phyloP scores from a whole-genome alignment of 768 basidiomycete species.

The Phaeotremella skinneri region DNA sequence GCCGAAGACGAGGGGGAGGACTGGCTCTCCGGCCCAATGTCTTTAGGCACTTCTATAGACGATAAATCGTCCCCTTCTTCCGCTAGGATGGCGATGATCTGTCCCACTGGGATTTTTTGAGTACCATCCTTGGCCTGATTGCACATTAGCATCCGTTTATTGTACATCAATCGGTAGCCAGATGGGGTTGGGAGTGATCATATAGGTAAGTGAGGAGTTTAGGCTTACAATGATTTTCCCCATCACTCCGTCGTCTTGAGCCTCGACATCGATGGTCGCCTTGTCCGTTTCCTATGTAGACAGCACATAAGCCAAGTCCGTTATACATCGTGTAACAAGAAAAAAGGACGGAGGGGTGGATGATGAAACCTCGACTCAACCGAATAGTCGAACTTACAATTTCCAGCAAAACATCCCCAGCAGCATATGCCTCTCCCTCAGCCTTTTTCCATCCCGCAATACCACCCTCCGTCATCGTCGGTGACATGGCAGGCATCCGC shows the following conservation, averaged over 20 bases:
- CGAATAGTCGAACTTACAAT: constrained; percentile 63
- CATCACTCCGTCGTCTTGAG: constrained; percentile 52
- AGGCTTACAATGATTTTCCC: constrained; percentile 52
- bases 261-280: constrained; percentile 54
- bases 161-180: too few relatives aligned
- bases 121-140: constrained; percentile 69
- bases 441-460: constrained; percentile 87
- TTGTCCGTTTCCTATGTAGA: constrained; percentile 49
- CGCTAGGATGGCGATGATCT: constrained; percentile 83
- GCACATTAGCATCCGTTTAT: too few relatives aligned
- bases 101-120: constrained; percentile 81
- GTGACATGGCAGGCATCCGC: constrained; percentile 95
- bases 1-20: constrained; percentile 18
- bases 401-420: constrained; percentile 85
- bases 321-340: neutral
- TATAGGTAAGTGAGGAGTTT: neutral
- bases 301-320: constrained; percentile 1
- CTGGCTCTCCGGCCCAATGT: constrained; percentile 33
- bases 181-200: too few relatives aligned
- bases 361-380: too few relatives aligned
- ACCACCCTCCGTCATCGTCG: constrained; percentile 93
- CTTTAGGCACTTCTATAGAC: constrained; percentile 61
- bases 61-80: constrained; percentile 96
- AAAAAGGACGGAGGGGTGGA: too few relatives aligned
- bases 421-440: constrained; percentile 72